Evolutionary conservation across 441 rosid genomes (phyloP).

Genomic region (Pelargonium fulgidum): DNA sequence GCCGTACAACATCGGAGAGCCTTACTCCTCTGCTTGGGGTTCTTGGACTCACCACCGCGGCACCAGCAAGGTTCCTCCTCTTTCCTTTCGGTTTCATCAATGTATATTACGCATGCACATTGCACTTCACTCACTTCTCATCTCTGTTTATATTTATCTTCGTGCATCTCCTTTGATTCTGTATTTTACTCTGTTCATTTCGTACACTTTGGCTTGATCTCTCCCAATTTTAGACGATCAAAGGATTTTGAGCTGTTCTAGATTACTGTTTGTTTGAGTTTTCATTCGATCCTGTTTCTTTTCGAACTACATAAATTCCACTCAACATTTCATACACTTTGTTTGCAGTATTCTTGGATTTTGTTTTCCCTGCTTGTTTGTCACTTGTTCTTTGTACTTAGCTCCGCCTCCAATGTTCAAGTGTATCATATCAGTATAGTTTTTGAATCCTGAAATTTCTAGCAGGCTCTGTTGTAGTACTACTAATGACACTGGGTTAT

Average conservation of each 20-base stretch:
- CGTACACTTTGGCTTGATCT: slow-evolving; percentile 12
- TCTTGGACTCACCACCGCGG: slow-evolving; percentile 93
- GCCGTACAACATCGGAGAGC: slow-evolving; percentile 84
- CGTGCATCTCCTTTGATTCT: background rate
- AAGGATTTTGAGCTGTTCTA: background rate
- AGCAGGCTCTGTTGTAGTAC: too few species aligned
- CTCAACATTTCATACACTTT: background rate
- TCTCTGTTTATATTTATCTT: background rate
- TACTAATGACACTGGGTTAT: too few species aligned
- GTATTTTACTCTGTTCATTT: background rate
- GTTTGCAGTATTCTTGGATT: too few species aligned
- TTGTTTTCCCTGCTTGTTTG: background rate
- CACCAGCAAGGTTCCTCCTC: slow-evolving; percentile 54
- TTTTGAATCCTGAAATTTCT: too few species aligned
- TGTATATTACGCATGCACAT: background rate
- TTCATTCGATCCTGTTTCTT: background rate
- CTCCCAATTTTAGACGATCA: background rate
- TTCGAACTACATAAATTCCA: background rate
- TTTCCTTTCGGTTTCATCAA: background rate
- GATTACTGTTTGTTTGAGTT: background rate
- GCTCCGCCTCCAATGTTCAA: too few species aligned
- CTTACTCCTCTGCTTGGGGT: slow-evolving; percentile 89
- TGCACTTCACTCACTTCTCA: background rate
- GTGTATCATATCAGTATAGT: too few species aligned
- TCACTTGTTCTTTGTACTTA: background rate